Evolutionary conservation across 495 filamentous ascomycete species (phyloP).

Genomic region (Lasiosphaeris hirsuta): DNA sequence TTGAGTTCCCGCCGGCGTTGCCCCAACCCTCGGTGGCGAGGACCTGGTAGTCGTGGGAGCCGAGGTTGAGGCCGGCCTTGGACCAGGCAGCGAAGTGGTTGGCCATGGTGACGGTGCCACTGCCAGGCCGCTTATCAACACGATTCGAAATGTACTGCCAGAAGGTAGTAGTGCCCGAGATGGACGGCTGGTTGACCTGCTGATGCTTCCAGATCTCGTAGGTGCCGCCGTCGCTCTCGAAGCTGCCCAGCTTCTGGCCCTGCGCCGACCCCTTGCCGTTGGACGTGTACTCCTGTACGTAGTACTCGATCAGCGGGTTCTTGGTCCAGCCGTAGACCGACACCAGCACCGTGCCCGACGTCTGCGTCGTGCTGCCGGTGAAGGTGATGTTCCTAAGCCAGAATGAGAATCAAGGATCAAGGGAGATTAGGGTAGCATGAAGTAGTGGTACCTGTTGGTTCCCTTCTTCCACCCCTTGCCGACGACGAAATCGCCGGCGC

Average conservation of each 20-base stretch:
- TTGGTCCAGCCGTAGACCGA: constrained; percentile 59
- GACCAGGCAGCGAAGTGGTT: constrained; percentile 61
- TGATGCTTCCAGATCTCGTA: constrained; percentile 57
- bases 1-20: constrained; percentile 28
- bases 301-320: constrained; percentile 61
- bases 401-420: too few relatives aligned
- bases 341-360: constrained; percentile 25
- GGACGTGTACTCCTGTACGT: constrained; percentile 59
- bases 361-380: constrained; percentile 13
- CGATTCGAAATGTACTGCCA: constrained; percentile 59
- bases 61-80: constrained; percentile 45
- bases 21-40: constrained; percentile 54
- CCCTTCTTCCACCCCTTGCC: constrained; percentile 59
- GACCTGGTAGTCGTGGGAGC: constrained; percentile 53
- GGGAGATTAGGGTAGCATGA: not conserved
- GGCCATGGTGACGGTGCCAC: constrained; percentile 41
- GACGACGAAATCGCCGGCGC: constrained; percentile 55
- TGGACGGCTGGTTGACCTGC: constrained; percentile 53
- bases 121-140: constrained; percentile 33
- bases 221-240: constrained; percentile 52
- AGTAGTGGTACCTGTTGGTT: constrained; percentile 36
- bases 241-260: constrained; percentile 44
- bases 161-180: constrained; percentile 56
- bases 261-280: constrained; percentile 50
- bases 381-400: constrained; percentile 26